These are phyloP conservation scores for Sporormia fimetaria DNA, from an alignment of 495 filamentous ascomycete species.

Conservation along the genomic window DNA sequence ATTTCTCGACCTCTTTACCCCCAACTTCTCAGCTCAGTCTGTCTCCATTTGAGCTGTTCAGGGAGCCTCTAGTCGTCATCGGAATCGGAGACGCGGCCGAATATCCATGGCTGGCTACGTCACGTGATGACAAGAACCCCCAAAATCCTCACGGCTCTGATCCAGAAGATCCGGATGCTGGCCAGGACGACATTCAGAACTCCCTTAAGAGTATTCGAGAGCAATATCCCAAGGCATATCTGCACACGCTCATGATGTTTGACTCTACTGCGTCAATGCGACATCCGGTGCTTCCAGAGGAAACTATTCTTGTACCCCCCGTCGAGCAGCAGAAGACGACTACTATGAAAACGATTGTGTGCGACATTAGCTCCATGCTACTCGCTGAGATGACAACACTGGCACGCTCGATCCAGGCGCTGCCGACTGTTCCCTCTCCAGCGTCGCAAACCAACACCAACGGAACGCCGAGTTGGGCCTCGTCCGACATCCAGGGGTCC, in stretches of 20 bases:
- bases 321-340: conserved; percentile 59
- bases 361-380: conserved; percentile 74
- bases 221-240: conserved; percentile 60
- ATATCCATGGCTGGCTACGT: conserved; percentile 16
- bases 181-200: conserved; percentile 44
- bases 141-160: background rate
- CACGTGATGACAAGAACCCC: conserved; percentile 14
- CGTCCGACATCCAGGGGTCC: conserved; percentile 3
- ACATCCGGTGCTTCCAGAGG: conserved; percentile 42
- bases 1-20: conserved; percentile 68
- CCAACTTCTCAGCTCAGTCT: conserved; percentile 64
- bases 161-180: conserved; percentile 34
- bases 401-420: conserved; percentile 71
- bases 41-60: conserved; percentile 74
- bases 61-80: conserved; percentile 69
- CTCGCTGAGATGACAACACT: conserved; percentile 80
- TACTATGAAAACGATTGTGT: conserved; percentile 92
- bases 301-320: conserved; percentile 62
- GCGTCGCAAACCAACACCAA: conserved; percentile 29
- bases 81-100: conserved; percentile 53
- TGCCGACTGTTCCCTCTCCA: conserved; percentile 71
- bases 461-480: conserved; percentile 12
- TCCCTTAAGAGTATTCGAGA: conserved; percentile 48
- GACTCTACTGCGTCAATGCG: conserved; percentile 39
- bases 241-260: conserved; percentile 70